These are phyloP conservation scores for Aureobasidium vineae DNA, from an alignment of 2,329 filamentous ascomycete species.

Conservation along the genomic window DNA sequence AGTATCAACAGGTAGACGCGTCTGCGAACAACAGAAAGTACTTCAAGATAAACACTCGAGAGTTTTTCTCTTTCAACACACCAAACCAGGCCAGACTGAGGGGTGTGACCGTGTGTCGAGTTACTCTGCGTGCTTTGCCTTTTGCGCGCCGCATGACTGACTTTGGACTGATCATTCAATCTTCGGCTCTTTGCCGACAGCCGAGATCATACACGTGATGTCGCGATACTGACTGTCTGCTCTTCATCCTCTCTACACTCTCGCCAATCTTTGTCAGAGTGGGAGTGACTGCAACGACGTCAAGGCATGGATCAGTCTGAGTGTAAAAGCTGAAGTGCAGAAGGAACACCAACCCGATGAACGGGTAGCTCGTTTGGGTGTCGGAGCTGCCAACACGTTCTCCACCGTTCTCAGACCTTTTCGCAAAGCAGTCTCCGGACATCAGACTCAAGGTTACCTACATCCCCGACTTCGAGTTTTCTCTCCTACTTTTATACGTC, in stretches of 20 bases:
- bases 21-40: constrained; percentile 3
- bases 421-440: not conserved
- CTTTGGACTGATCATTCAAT: constrained; percentile 1
- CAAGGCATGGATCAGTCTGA: not conserved
- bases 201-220: constrained; percentile 17
- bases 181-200: not conserved
- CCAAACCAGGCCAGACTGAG: constrained; percentile 19
- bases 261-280: not conserved
- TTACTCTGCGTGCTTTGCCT: constrained; percentile 3
- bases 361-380: not conserved
- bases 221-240: not conserved
- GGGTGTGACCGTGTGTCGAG: constrained; percentile 13
- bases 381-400: not conserved
- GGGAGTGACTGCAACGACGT: not conserved
- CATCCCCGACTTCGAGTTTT: not conserved
- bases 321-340: not conserved
- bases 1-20: constrained; percentile 1
- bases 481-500: not conserved
- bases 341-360: not conserved
- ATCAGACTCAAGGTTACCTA: not conserved
- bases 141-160: constrained; percentile 25
- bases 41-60: constrained; percentile 6
- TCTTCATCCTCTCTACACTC: not conserved
- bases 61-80: constrained; percentile 8
- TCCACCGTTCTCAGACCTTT: not conserved